phyloP scores from a whole-genome alignment of 2,329 filamentous ascomycete species.

The Fusarium euwallaceae region DNA sequence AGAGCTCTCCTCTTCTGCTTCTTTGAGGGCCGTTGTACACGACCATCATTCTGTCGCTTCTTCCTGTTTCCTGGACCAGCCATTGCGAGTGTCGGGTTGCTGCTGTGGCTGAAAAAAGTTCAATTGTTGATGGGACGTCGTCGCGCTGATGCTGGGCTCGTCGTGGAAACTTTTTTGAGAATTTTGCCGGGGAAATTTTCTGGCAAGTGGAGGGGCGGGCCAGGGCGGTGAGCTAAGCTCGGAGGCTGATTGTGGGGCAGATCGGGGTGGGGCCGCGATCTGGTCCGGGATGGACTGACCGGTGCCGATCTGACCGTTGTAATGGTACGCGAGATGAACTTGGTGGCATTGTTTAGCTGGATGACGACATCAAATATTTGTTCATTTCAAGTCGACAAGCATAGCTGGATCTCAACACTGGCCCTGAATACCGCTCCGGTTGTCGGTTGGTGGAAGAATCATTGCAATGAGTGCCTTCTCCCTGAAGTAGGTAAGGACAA shows the following conservation, averaged over 20 bases:
- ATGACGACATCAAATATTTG: background rate
- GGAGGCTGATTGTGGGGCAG: conserved; percentile 21
- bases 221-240: conserved; percentile 44
- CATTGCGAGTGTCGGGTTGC: conserved; percentile 45
- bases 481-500: background rate
- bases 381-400: background rate
- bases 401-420: background rate
- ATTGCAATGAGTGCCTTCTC: background rate
- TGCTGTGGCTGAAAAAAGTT: conserved; percentile 14
- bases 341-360: background rate
- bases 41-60: conserved; percentile 50
- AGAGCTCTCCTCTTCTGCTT: conserved; percentile 64
- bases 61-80: conserved; percentile 52
- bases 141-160: conserved; percentile 32
- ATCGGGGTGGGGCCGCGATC: conserved; percentile 10
- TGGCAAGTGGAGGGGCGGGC: conserved; percentile 42
- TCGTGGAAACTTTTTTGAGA: conserved; percentile 45
- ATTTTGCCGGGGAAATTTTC: conserved; percentile 47
- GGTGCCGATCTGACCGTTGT: background rate
- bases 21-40: conserved; percentile 60
- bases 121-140: conserved; percentile 24
- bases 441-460: background rate
- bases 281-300: background rate
- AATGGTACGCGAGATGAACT: background rate
- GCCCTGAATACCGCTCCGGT: background rate